phyloP scores from a whole-genome alignment of 495 filamentous ascomycete genomes.

The Podospora tetraspora region DNA sequence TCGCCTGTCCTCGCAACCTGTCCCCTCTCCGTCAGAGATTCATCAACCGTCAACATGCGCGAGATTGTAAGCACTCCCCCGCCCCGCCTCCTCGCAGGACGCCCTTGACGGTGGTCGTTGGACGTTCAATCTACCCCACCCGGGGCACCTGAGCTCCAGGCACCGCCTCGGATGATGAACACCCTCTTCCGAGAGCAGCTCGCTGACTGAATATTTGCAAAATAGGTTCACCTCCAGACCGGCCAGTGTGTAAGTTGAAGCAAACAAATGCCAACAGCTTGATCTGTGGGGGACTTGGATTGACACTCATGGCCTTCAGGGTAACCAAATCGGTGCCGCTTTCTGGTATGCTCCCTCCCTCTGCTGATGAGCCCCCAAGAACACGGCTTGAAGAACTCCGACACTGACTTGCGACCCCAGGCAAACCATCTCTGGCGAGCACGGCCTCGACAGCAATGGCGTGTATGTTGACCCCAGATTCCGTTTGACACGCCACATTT shows the following conservation, averaged over 20 bases:
- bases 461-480: conserved; percentile 36
- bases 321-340: conserved; percentile 99
- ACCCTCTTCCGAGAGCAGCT: conserved; percentile 8
- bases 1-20: conserved; percentile 25
- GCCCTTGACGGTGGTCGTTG: conserved; percentile 39
- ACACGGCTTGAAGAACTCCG: not conserved
- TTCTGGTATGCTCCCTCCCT: conserved; percentile 61
- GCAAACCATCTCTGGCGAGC: conserved; percentile 97
- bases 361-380: not conserved
- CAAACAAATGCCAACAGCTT: conserved; percentile 15
- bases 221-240: conserved; percentile 97
- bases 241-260: conserved; percentile 89
- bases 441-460: conserved; percentile 95
- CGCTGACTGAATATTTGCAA: conserved; percentile 32
- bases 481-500: not conserved
- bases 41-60: conserved; percentile 64
- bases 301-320: conserved; percentile 50
- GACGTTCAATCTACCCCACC: conserved; percentile 36
- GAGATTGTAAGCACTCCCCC: conserved; percentile 70
- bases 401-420: conserved; percentile 23
- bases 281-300: conserved; percentile 15
- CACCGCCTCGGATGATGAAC: conserved; percentile 56
- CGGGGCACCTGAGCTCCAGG: conserved; percentile 49
- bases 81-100: conserved; percentile 52
- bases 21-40: conserved; percentile 20